phyloP scores from a whole-genome alignment of 169 alveolate genomes.

The Pseudocohnilembus persalinus region DNA sequence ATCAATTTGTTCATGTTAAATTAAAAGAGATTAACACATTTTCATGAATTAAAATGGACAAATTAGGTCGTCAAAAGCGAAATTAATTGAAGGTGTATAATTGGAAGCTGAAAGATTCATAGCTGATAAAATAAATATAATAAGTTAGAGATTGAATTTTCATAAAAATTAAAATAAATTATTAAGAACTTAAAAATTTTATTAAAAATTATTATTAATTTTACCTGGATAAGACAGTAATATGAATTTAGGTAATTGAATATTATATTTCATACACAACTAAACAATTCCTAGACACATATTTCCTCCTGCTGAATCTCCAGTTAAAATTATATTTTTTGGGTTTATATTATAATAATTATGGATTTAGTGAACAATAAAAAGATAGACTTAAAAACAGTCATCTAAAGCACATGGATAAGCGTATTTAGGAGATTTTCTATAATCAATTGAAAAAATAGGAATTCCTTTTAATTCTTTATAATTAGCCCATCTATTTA shows the following conservation, averaged over 20 bases:
- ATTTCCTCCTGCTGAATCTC: conserved; percentile 80
- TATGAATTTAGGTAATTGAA: conserved; percentile 55
- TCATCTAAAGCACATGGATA: conserved; percentile 81
- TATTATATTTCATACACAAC: conserved; percentile 36
- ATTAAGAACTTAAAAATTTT: too few species aligned
- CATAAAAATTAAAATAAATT: too few species aligned
- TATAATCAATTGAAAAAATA: conserved; percentile 79
- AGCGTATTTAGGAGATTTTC: conserved; percentile 73
- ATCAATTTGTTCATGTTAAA: neutral
- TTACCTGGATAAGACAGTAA: conserved; percentile 56
- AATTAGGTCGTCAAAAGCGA: conserved; percentile 39
- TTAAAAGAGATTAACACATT: conserved; percentile 5
- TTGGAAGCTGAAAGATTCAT: conserved; percentile 15
- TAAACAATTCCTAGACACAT: conserved; percentile 49
- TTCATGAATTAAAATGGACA: conserved; percentile 8
- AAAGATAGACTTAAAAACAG: conserved; percentile 74
- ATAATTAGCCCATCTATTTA: conserved; percentile 76
- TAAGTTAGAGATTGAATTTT: too few species aligned
- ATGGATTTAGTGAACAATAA: neutral
- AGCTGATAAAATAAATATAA: too few species aligned
- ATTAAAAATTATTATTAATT: too few species aligned
- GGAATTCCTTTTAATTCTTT: conserved; percentile 57
- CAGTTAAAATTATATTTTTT: conserved; percentile 52
- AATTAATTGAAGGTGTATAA: conserved; percentile 41
- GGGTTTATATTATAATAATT: conserved; percentile 44